phyloP scores from a whole-genome alignment of 2,329 filamentous ascomycete species.

The Xylariaceae sp. region DNA sequence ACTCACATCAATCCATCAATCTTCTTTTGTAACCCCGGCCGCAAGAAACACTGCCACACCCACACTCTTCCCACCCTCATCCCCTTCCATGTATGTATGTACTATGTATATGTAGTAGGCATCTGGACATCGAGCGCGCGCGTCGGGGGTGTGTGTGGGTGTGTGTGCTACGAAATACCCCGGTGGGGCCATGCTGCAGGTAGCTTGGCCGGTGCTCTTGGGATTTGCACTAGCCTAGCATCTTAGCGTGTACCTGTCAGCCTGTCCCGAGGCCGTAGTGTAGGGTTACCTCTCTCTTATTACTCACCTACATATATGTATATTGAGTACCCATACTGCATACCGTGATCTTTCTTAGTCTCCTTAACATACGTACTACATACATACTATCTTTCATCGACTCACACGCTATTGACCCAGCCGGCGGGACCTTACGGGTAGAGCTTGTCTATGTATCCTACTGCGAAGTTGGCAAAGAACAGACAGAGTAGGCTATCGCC shows the following conservation, averaged over 20 bases:
- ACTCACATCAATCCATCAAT: background rate
- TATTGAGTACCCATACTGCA: background rate
- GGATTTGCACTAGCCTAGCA: slow-evolving; percentile 5
- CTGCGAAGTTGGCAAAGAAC: background rate
- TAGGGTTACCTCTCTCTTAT: slow-evolving; percentile 12
- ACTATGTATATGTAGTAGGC: background rate
- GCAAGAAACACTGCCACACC: slow-evolving; percentile 24
- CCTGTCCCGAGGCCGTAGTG: slow-evolving; percentile 28
- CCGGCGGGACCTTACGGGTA: background rate
- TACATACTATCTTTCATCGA: too few species aligned
- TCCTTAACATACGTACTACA: too few species aligned
- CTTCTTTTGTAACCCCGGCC: background rate
- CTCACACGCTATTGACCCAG: background rate
- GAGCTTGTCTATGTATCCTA: background rate
- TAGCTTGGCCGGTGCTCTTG: background rate
- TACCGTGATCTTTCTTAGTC: too few species aligned
- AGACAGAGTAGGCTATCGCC: background rate
- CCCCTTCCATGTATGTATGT: background rate
- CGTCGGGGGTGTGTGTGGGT: background rate
- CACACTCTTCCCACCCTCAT: slow-evolving; percentile 1
- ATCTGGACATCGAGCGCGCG: background rate
- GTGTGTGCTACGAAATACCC: background rate
- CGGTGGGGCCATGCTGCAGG: background rate
- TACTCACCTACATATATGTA: background rate
- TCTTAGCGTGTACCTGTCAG: slow-evolving; percentile 20